Evolutionary conservation across 1,284 basidiomycete species (phyloP).

Genomic region (Volvariella surrecta): DNA sequence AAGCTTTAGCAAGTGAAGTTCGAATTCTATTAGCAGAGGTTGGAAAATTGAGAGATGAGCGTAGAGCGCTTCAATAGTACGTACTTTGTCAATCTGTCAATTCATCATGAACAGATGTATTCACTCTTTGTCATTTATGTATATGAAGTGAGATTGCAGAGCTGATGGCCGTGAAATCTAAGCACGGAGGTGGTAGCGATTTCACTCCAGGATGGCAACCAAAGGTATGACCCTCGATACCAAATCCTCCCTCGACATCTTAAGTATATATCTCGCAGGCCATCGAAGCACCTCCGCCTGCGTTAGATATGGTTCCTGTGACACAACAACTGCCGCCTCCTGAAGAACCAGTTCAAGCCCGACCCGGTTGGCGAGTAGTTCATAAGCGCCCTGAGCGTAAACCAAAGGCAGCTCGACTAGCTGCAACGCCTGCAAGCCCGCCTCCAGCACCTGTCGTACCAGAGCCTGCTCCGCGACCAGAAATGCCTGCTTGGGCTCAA

Average conservation of each 20-base stretch:
- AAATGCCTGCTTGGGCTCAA: constrained; percentile 64
- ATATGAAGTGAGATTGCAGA: constrained; percentile 69
- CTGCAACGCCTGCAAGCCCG: constrained; percentile 31
- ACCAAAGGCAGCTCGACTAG: constrained; percentile 22
- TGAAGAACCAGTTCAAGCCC: constrained; percentile 38
- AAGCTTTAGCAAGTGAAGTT: constrained; percentile 52
- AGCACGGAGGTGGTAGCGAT: constrained; percentile 62
- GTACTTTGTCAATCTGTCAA: constrained; percentile 18
- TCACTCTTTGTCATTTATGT: not conserved
- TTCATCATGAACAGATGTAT: not conserved
- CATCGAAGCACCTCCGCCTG: constrained; percentile 15
- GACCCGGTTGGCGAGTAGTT: constrained; percentile 64
- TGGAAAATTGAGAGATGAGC: constrained; percentile 67
- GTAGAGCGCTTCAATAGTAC: constrained; percentile 59
- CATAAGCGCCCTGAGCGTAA: constrained; percentile 50
- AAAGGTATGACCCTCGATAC: constrained; percentile 26
- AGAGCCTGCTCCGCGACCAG: constrained; percentile 33
- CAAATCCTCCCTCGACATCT: constrained; percentile 5
- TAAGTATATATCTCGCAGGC: not conserved
- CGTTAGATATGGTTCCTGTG: constrained; percentile 21
- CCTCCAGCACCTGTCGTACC: constrained; percentile 29
- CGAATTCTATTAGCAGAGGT: constrained; percentile 59
- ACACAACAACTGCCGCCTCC: constrained; percentile 24
- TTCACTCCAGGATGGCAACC: constrained; percentile 61
- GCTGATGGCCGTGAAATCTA: constrained; percentile 67